Conservation (phyloP, 2,329 filamentous ascomycete species). For the Sphaerulina musiva region DNA sequence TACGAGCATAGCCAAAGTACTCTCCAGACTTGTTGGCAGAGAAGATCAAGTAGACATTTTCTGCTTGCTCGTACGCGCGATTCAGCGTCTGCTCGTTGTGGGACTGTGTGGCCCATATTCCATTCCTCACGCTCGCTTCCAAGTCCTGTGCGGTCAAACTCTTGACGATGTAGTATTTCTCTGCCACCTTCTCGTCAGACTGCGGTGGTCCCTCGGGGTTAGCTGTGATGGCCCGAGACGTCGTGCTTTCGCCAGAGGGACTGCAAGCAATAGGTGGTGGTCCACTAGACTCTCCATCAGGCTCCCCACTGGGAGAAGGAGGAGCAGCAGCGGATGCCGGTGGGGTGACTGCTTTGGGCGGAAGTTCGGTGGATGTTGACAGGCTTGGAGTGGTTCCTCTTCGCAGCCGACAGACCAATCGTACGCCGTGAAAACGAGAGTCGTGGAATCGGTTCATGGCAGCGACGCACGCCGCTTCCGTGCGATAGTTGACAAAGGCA, state of each 20-base stretch:
- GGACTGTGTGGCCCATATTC: constrained; percentile 88
- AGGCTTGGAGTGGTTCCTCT: constrained; percentile 34
- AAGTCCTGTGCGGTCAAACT: constrained; percentile 87
- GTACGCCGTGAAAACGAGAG: constrained; percentile 77
- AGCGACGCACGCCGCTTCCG: constrained; percentile 64
- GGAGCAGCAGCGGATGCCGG: not conserved
- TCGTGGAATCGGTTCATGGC: constrained; percentile 85
- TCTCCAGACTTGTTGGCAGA: constrained; percentile 97
- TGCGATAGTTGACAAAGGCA: constrained; percentile 90
- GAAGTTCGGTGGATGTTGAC: constrained; percentile 8
- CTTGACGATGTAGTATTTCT: constrained; percentile 88
- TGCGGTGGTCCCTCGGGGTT: not conserved
- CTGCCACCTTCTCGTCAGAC: constrained; percentile 44
- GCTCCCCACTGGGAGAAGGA: constrained; percentile 9
- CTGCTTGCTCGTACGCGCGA: constrained; percentile 69
- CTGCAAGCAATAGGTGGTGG: constrained; percentile 23
- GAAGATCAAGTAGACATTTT: constrained; percentile 86
- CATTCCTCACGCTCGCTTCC: constrained; percentile 77
- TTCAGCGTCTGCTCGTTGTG: constrained; percentile 87
- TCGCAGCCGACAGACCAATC: constrained; percentile 76
- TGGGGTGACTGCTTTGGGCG: constrained; percentile 21
- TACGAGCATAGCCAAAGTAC: constrained; percentile 90
- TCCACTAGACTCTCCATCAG: constrained; percentile 9
- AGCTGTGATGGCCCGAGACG: not conserved
- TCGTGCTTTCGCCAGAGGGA: constrained; percentile 11